A percentile compares a stretch with the other conserved stretches of the same genome.
Evolutionary conservation across 192 early-diverging fungal species (phyloP).

Genomic region (Umbelopsis ramanniana): DNA sequence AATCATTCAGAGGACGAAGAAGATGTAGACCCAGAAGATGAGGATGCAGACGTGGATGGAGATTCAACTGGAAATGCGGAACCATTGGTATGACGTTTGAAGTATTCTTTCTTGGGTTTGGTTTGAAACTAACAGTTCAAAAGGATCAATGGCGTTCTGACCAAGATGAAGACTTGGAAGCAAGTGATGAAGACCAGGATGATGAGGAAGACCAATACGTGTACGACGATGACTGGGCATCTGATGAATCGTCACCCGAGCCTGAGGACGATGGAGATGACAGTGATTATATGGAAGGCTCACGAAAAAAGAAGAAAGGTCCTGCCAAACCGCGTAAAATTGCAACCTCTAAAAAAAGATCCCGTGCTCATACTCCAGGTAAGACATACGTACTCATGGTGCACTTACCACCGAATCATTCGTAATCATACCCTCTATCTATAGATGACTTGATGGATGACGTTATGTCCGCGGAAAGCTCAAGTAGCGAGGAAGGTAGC

Average conservation of each 20-base stretch:
- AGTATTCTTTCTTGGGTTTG: not conserved
- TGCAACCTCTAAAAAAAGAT: not conserved
- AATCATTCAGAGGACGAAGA: not conserved
- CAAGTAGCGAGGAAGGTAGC: slow-evolving; percentile 6
- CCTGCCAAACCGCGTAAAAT: not conserved
- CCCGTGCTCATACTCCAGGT: not conserved
- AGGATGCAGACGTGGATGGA: not conserved
- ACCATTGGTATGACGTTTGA: not conserved
- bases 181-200: not conserved
- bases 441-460: not conserved
- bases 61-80: not conserved
- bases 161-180: slow-evolving; percentile 13
- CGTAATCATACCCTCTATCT: not conserved
- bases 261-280: slow-evolving; percentile 9
- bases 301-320: not conserved
- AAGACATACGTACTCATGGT: not conserved
- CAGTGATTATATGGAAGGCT: slow-evolving; percentile 19
- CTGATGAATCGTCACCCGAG: not conserved
- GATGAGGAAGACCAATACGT: not conserved
- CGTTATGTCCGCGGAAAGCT: not conserved
- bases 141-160: slow-evolving; percentile 16
- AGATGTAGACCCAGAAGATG: not conserved
- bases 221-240: slow-evolving; percentile 8
- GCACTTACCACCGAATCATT: not conserved
- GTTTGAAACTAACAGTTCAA: not conserved